These are phyloP conservation scores for Hamamelis virginiana DNA, from an alignment of 164 flowering plant genomes.

Conservation along the genomic window DNA sequence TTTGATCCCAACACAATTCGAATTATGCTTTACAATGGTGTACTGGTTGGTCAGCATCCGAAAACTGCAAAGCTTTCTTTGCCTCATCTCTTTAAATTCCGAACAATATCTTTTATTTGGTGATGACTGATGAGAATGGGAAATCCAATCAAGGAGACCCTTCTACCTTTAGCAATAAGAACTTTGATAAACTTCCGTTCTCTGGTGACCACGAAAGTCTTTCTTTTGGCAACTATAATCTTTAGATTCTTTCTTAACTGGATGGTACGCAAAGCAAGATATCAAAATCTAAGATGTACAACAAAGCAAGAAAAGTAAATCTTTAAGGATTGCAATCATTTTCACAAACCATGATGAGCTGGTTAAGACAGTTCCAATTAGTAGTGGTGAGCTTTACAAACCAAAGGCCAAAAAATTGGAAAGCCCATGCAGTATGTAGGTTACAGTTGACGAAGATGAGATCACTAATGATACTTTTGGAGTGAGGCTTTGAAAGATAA, in stretches of 20 bases:
- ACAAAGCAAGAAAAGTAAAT: conserved; percentile 16
- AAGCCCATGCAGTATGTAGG: conserved; percentile 28
- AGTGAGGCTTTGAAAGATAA: conserved; percentile 37
- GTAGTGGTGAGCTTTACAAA: conserved; percentile 34
- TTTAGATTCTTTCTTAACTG: conserved; percentile 75
- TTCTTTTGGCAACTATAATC: conserved; percentile 79
- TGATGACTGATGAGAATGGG: conserved; percentile 42
- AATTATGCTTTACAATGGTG: conserved; percentile 43
- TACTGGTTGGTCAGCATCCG: conserved; percentile 63
- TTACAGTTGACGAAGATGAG: conserved; percentile 34
- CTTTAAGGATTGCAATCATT: conserved; percentile 26
- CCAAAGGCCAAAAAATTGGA: conserved; percentile 36
- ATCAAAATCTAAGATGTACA: conserved; percentile 21
- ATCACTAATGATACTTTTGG: conserved; percentile 35
- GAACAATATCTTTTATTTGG: conserved; percentile 47
- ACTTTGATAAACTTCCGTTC: conserved; percentile 57
- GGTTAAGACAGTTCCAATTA: conserved; percentile 34
- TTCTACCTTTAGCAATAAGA: conserved; percentile 51
- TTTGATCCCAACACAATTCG: conserved; percentile 51
- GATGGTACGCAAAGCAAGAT: conserved; percentile 48
- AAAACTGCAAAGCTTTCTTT: conserved; percentile 62
- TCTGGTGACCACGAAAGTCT: conserved; percentile 47
- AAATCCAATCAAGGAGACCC: conserved; percentile 37
- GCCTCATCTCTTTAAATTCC: conserved; percentile 60
- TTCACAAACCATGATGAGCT: conserved; percentile 41